Evolutionary conservation across 768 basidiomycete species (phyloP), one percentile per base, ranked within the genome.

Genomic region (Clathrus columnatus): DNA sequence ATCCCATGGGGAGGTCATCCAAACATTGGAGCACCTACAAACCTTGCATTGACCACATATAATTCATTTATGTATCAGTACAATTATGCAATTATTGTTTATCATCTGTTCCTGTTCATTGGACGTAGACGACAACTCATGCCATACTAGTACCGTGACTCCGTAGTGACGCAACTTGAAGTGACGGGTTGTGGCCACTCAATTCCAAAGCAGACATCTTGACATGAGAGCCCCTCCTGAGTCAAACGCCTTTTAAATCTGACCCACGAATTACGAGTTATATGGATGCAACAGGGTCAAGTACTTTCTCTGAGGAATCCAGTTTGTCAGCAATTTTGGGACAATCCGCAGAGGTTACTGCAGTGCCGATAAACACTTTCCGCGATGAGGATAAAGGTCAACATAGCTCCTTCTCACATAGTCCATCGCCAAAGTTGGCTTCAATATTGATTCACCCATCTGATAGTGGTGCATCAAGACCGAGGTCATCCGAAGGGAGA

Each of bases 1-100:
- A 41, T 63, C 78, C 1, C 64, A 65, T 24, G 69, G 32, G 16
- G 75, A 83, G 51, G 59, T 77, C 4, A 64, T 68, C 42, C 64
- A 65, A 48, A 57, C 74, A 4, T 59, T 79, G 26, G 78, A 77
- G 57, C 69, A 69, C 46, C 63, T 79, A 20, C 72, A 72, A 58
- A 67, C 70, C 53, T 48, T 75, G 36, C 76, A 78, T 59, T 78
- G 58, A 72, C 11, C 10, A n/a, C 21, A 24, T n/a, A 45, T 36
- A 53, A 36, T 2, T 11, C 36, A 2, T n/a, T n/a, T n/a, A n/a
- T n/a, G n/a, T n/a, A n/a, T n/a, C n/a, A n/a, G n/a, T n/a, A n/a
- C n/a, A n/a, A n/a, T n/a, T n/a, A n/a, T n/a, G n/a, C n/a, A n/a
- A n/a, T n/a, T n/a, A n/a, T n/a, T n/a, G n/a, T n/a, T n/a, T n/a